Conservation (phyloP, 1,284 basidiomycete genomes). For the Cryptococcus sp. region DNA sequence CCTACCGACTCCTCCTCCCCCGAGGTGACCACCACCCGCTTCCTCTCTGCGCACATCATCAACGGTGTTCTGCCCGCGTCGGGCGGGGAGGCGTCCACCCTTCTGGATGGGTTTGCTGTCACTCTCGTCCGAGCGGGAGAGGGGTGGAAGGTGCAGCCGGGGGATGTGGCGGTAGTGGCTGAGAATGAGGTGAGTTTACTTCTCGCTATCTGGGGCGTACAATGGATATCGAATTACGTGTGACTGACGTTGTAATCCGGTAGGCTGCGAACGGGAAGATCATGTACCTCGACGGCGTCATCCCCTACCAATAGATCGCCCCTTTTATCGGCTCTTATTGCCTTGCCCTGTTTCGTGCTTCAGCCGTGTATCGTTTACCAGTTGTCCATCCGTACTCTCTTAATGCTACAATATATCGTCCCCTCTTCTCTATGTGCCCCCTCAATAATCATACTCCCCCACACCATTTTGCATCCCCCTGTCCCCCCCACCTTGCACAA, state of each 20-base stretch:
- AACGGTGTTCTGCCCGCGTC: constrained; percentile 21
- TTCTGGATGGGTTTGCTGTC: constrained; percentile 27
- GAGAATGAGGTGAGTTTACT: constrained; percentile 40
- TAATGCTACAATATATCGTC: background rate
- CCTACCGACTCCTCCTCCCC: constrained; percentile 14
- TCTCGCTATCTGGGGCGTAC: background rate
- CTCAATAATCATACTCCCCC: constrained; percentile 49
- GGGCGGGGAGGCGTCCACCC: constrained; percentile 17
- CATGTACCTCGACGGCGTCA: constrained; percentile 38
- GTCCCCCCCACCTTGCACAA: background rate
- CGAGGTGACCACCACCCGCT: constrained; percentile 34
- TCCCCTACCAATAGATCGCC: constrained; percentile 7
- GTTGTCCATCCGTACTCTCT: background rate
- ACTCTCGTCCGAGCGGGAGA: constrained; percentile 22
- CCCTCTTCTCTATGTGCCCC: background rate
- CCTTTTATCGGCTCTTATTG: too few relatives aligned
- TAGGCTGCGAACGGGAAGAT: constrained; percentile 43
- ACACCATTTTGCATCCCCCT: constrained; percentile 33
- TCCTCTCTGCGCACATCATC: constrained; percentile 43
- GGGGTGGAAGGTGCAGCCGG: constrained; percentile 38
- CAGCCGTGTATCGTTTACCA: background rate
- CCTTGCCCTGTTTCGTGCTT: background rate
- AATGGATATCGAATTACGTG: too few relatives aligned
- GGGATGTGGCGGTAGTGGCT: constrained; percentile 37
- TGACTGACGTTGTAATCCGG: background rate